These are phyloP conservation scores for Dictyostelium intermedium DNA, from an alignment of 78 protist genomes.

Conservation along the genomic window DNA sequence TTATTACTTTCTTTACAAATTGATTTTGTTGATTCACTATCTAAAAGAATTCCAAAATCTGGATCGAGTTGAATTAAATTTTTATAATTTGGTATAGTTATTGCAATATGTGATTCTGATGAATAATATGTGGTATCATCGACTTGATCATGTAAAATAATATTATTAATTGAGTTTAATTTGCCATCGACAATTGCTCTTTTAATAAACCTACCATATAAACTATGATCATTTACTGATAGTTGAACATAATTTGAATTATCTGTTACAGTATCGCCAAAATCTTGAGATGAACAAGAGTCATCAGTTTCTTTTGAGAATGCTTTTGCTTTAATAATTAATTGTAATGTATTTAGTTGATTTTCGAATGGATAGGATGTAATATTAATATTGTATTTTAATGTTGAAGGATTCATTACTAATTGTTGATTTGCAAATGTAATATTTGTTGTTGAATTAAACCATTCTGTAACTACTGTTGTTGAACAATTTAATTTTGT, in stretches of 20 bases:
- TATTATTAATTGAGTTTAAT: not conserved
- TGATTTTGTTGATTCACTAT: not conserved
- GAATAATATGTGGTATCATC: not conserved
- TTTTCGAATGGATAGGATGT: not conserved
- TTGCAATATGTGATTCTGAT: not conserved
- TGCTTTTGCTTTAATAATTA: not conserved
- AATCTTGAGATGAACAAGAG: not conserved
- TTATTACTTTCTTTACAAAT: not conserved
- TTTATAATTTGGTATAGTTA: not conserved
- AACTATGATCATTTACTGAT: not conserved
- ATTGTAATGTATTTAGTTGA: not conserved
- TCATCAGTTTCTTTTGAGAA: not conserved
- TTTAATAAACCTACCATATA: conserved; percentile 9
- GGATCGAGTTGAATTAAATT: not conserved
- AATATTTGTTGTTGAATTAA: not conserved
- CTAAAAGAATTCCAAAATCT: not conserved
- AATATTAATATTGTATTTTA: not conserved
- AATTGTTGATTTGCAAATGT: not conserved
- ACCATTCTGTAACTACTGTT: not conserved
- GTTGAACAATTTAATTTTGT: not conserved
- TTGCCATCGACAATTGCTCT: not conserved
- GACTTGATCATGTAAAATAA: not conserved
- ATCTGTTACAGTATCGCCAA: not conserved
- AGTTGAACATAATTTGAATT: not conserved
- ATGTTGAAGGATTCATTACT: not conserved